A percentile compares a stretch with the other conserved stretches of the same genome.
phyloP scores from a whole-genome alignment of 495 filamentous ascomycete genomes.

The Clohesyomyces aquaticus region DNA sequence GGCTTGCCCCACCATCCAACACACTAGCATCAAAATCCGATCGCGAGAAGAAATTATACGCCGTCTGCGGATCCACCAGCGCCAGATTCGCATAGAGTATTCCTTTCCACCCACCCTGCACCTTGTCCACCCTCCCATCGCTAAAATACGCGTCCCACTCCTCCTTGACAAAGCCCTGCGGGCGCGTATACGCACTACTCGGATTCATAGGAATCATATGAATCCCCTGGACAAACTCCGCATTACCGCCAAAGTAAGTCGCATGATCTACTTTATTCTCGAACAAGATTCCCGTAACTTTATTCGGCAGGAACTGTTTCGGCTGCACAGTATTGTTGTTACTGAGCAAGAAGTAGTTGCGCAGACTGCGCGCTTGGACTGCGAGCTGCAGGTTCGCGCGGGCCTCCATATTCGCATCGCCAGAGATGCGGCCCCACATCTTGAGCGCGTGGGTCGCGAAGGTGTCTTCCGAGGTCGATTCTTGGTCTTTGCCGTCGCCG shows the following conservation, averaged over 20 bases:
- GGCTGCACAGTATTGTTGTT: slow-evolving; percentile 76
- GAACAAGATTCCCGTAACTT: slow-evolving; percentile 89
- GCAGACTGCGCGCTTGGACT: slow-evolving; percentile 68
- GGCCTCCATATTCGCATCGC: slow-evolving; percentile 80
- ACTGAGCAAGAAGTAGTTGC: slow-evolving; percentile 80
- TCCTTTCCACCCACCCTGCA: slow-evolving; percentile 80
- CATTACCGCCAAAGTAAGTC: slow-evolving; percentile 84
- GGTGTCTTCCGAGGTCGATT: slow-evolving; percentile 89
- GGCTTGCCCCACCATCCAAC: slow-evolving; percentile 82
- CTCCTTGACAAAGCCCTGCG: slow-evolving; percentile 70
- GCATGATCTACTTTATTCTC: slow-evolving; percentile 97
- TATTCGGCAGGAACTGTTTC: slow-evolving; percentile 75
- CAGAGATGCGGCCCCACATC: slow-evolving; percentile 84
- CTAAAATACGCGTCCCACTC: slow-evolving; percentile 85
- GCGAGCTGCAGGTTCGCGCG: slow-evolving; percentile 84
- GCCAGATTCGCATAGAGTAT: slow-evolving; percentile 84
- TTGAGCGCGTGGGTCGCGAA: slow-evolving; percentile 82
- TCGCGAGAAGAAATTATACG: slow-evolving; percentile 75
- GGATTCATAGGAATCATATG: slow-evolving; percentile 94
- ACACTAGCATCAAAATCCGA: slow-evolving; percentile 63
- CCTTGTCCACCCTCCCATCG: slow-evolving; percentile 60
- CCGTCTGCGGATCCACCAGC: slow-evolving; percentile 68
- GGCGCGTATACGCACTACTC: slow-evolving; percentile 67
- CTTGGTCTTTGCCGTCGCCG: slow-evolving; percentile 90
- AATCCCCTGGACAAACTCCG: slow-evolving; percentile 88